Percentiles rank a stretch among this genome's conserved stretches.
Conservation (phyloP, 306 rosid genomes). For the Amphicarpaea edgeworthii region DNA sequence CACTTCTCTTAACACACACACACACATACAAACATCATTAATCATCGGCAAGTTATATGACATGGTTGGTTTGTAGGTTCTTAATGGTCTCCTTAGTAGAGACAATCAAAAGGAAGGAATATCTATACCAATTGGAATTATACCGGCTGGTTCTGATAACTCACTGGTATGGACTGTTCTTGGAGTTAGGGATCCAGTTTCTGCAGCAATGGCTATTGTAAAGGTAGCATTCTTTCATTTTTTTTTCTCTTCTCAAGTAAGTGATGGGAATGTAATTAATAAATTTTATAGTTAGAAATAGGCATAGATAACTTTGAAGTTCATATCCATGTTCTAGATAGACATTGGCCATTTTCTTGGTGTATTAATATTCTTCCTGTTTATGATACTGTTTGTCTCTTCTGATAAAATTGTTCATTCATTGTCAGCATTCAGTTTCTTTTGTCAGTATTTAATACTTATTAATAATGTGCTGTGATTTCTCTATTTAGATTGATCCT, state of each 20-base stretch:
- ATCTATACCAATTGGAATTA: constrained; percentile 97
- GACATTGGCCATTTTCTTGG: constrained; percentile 24
- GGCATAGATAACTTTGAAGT: constrained; percentile 23
- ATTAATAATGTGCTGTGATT: constrained; percentile 8
- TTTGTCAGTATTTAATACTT: background rate
- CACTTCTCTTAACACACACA: constrained; percentile 30
- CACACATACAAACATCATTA: background rate
- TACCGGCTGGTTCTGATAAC: constrained; percentile 99
- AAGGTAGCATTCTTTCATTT: constrained; percentile 65
- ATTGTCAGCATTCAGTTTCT: constrained; percentile 4
- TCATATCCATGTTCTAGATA: constrained; percentile 42
- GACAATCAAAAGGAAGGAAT: constrained; percentile 98
- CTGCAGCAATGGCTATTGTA: constrained; percentile 98
- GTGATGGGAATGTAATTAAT: constrained; percentile 25
- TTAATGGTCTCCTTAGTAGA: constrained; percentile 93
- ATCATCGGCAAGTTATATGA: constrained; percentile 27
- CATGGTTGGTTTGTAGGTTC: constrained; percentile 72
- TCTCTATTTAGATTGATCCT: constrained; percentile 13
- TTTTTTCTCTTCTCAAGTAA: constrained; percentile 22
- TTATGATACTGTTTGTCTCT: constrained; percentile 15
- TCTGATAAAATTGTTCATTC: constrained; percentile 26
- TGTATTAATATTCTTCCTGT: constrained; percentile 1
- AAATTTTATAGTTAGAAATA: constrained; percentile 25
- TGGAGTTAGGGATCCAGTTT: constrained; percentile 95
- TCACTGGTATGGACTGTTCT: constrained; percentile 99